Evolutionary conservation across 176 grass and related monocot species (phyloP).

Genomic region (Zea mays): DNA sequence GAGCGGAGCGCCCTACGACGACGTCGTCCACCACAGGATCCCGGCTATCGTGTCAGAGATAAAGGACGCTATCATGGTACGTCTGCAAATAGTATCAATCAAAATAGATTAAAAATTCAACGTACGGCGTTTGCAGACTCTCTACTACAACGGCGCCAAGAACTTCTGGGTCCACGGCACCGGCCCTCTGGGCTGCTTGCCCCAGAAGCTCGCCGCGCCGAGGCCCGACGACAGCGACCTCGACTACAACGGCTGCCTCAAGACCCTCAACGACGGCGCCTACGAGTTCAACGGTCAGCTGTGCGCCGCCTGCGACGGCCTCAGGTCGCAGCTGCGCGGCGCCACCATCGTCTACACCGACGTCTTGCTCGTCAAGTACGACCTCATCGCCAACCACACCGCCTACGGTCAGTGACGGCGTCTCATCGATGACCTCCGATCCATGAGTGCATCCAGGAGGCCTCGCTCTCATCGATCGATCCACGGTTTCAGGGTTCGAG

Average conservation of each 20-base stretch:
- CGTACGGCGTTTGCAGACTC: slow-evolving; percentile 21
- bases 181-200: slow-evolving; percentile 62
- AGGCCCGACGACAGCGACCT: slow-evolving; percentile 45
- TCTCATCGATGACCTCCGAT: no score
- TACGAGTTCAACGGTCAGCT: slow-evolving; percentile 56
- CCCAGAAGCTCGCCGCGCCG: slow-evolving; percentile 43
- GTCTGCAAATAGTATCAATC: no score
- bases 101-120: no score
- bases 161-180: slow-evolving; percentile 65
- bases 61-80: slow-evolving; percentile 50
- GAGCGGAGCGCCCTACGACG: slow-evolving; percentile 31
- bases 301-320: slow-evolving; percentile 31
- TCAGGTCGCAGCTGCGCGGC: slow-evolving; percentile 43
- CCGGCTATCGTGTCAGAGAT: slow-evolving; percentile 58
- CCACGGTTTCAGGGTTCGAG: slow-evolving; percentile 44
- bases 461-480: no score
- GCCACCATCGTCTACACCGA: slow-evolving; percentile 57
- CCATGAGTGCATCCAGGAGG: no score
- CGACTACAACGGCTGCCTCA: slow-evolving; percentile 54
- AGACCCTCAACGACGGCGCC: slow-evolving; percentile 41
- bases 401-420: slow-evolving; percentile 42
- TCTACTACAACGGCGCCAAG: slow-evolving; percentile 53
- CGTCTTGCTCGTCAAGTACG: slow-evolving; percentile 54
- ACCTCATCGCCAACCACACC: slow-evolving; percentile 55
- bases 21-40: slow-evolving; percentile 37